phyloP scores from a whole-genome alignment of 768 basidiomycete species.

The Boletus edulis region DNA sequence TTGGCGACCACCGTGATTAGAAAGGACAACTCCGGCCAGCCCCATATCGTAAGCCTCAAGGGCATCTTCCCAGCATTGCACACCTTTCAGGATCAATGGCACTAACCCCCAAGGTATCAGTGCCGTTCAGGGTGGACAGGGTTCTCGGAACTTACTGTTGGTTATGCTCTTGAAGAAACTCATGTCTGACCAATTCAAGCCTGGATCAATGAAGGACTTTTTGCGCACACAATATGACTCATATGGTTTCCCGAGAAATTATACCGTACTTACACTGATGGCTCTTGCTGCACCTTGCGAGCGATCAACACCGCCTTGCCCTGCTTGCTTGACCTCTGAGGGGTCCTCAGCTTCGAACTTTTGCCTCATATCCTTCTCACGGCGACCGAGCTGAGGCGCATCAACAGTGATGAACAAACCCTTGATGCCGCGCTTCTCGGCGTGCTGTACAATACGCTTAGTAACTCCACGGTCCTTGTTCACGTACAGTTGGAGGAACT shows the following conservation, averaged over 20 bases:
- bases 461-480: conserved; percentile 88
- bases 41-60: conserved; percentile 78
- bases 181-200: conserved; percentile 71
- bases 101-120: conserved; percentile 42
- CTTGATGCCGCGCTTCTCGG: conserved; percentile 87
- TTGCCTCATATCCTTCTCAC: conserved; percentile 97
- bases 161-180: conserved; percentile 76
- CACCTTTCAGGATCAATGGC: conserved; percentile 90
- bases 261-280: conserved; percentile 64
- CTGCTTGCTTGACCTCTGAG: conserved; percentile 42
- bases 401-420: conserved; percentile 97
- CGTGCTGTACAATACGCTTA: conserved; percentile 83
- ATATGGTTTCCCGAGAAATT: not conserved
- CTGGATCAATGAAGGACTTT: conserved; percentile 93
- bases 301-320: conserved; percentile 59
- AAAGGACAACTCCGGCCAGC: conserved; percentile 76
- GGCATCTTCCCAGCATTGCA: conserved; percentile 89
- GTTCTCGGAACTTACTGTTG: conserved; percentile 40
- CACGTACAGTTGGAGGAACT: conserved; percentile 88
- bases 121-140: not conserved
- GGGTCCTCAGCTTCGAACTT: conserved; percentile 80
- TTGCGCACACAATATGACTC: not conserved
- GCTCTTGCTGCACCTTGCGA: conserved; percentile 93
- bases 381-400: conserved; percentile 91
- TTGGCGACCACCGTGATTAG: conserved; percentile 82